These are phyloP conservation scores for Colletotrichum neosansevieriae DNA, from an alignment of 2,329 filamentous ascomycete genomes.

Conservation along the genomic window DNA sequence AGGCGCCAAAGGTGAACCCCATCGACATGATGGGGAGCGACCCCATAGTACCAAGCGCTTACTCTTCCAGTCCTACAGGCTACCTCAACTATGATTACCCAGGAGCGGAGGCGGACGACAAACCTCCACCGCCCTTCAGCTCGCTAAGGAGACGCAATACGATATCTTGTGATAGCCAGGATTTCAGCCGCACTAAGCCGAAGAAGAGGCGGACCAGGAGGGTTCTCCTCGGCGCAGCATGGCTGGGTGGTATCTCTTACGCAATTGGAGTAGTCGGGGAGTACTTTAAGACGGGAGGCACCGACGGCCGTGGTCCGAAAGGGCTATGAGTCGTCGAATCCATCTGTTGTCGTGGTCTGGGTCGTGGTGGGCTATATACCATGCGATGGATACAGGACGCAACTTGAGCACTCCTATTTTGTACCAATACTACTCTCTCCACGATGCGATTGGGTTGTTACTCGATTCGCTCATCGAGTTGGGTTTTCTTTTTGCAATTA, in stretches of 20 bases:
- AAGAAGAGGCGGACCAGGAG: slow-evolving; percentile 59
- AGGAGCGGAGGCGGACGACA: slow-evolving; percentile 45
- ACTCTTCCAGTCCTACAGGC: slow-evolving; percentile 74
- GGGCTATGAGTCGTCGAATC: slow-evolving; percentile 5
- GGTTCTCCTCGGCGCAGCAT: slow-evolving; percentile 64
- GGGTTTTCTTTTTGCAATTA: background rate
- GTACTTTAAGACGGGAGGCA: slow-evolving; percentile 63
- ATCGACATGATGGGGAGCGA: slow-evolving; percentile 66
- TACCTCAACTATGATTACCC: slow-evolving; percentile 71
- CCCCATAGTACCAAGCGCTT: slow-evolving; percentile 57
- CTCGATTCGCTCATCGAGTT: background rate
- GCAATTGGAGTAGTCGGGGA: slow-evolving; percentile 70
- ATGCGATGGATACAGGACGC: background rate
- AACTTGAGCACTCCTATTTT: background rate
- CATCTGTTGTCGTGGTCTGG: no score
- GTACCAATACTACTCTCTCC: slow-evolving; percentile 22
- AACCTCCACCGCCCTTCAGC: slow-evolving; percentile 53
- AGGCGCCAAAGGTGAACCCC: slow-evolving; percentile 61
- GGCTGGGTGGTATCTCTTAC: slow-evolving; percentile 68
- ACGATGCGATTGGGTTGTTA: slow-evolving; percentile 14
- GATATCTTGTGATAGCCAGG: slow-evolving; percentile 59
- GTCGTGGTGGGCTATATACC: slow-evolving; percentile 1
- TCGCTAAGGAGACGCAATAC: slow-evolving; percentile 50
- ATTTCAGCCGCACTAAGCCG: slow-evolving; percentile 54
- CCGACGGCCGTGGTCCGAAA: slow-evolving; percentile 54